Base-by-base conservation (phyloP, 179 eudicot genomes). In the Corrigiola litoralis region DNA sequence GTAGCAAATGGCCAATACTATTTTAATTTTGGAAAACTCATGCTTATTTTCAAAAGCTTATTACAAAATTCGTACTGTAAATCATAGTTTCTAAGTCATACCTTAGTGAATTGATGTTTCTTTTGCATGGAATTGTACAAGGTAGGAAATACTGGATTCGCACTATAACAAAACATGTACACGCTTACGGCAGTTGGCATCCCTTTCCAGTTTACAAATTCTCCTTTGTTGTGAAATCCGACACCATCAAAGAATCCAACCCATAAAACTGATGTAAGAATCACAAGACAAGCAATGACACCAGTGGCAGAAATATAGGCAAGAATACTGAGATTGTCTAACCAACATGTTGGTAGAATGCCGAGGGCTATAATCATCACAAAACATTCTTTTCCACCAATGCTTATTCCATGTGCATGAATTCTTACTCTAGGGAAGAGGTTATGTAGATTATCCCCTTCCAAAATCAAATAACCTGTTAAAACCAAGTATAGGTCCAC, bases 121-220 rank as follows among this genome's bases (percentile, higher is more conserved):
- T 84, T 81, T 37, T 72, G 71, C 96, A 89, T 92, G 10, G 98
- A 87, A 70, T 83, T 79, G 77, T 87, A 92, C 4, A 92, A 58
- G 21, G 88, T 87, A 12, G 96, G 96, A 64, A 92, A 92, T 42
- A 92, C 85, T 0, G 95, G 90, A 78, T 89, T 92, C 12, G 87
- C 95, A 59, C 95, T 83, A 44, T 80, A 92, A 55, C 95, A 85
- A 58, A 92, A 89, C 34, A 88, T 82, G 49, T 79, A 89, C 41
- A 92, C 75, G 80, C 96, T 92, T 21, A 81, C 63, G 6, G 90
- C 84, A 18, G 72, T 84, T 0, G 92, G 85, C 27, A 89, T 47
- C 25, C 96, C 92, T 45, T 71, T 81, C 84, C 78, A 84, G 20
- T 80, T 82, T 2, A 87, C 23, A 4, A 81, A 31, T n/a, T 46